Evolutionary conservation across 495 filamentous ascomycete species (phyloP).

Genomic region (Penicillium cosmopolitanum): DNA sequence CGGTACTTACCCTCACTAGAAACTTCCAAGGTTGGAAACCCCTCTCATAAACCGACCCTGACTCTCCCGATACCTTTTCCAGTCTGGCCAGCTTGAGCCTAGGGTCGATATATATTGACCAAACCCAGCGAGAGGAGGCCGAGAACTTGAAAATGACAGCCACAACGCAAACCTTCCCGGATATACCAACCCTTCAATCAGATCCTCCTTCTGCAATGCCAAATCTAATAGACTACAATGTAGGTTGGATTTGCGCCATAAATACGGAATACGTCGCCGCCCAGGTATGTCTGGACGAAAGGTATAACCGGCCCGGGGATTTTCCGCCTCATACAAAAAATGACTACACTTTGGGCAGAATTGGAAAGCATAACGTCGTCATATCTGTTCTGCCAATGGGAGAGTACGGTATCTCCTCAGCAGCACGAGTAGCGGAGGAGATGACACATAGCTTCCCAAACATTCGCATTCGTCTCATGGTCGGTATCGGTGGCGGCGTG

Average conservation of each 20-base stretch:
- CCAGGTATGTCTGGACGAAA: not conserved
- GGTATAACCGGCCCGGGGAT: not conserved
- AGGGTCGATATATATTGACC: too few species aligned
- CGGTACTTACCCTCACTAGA: too few species aligned
- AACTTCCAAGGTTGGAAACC: too few species aligned
- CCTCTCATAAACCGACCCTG: too few species aligned
- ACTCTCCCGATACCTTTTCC: too few species aligned
- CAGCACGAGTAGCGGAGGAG: conserved; percentile 32
- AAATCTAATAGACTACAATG: not conserved
- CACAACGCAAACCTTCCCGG: not conserved
- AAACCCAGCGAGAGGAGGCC: too few species aligned
- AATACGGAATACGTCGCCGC: not conserved
- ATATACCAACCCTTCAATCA: not conserved
- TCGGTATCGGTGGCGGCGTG: conserved; percentile 33
- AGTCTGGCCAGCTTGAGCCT: too few species aligned
- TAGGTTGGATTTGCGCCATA: not conserved
- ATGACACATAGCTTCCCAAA: conserved; percentile 25
- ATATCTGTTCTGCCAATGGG: conserved; percentile 29
- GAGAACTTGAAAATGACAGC: too few species aligned
- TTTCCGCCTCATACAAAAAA: conserved; percentile 29
- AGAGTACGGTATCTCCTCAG: conserved; percentile 22
- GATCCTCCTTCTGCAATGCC: not conserved
- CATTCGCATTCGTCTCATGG: conserved; percentile 19
- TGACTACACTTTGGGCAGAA: conserved; percentile 41
- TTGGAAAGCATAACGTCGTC: conserved; percentile 36